Evolutionary conservation across 345 rosid species (phyloP).

Genomic region (Bretschneidera sinensis): DNA sequence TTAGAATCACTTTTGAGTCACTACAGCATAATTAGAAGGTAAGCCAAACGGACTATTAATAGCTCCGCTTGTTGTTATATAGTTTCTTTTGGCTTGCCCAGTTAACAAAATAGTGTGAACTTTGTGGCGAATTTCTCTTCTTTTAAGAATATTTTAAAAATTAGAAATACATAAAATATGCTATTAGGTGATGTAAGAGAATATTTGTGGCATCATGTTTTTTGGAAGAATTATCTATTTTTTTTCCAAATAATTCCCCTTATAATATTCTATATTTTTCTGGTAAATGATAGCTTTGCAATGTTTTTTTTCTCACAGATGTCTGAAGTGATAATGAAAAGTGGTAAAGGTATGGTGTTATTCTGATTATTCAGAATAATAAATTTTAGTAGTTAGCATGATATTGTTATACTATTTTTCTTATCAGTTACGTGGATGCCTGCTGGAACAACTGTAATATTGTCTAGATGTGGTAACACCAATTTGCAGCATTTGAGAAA

Average conservation of each 20-base stretch:
- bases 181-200: not conserved
- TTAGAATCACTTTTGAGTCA: too few species aligned
- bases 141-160: too few species aligned
- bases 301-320: conserved; percentile 37
- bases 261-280: conserved; percentile 2
- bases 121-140: not conserved
- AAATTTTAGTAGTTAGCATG: not conserved
- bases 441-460: conserved; percentile 11
- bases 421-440: not conserved
- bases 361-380: not conserved
- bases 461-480: conserved; percentile 12
- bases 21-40: too few species aligned
- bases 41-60: too few species aligned
- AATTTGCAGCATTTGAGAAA: conserved; percentile 40
- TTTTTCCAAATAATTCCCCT: too few species aligned
- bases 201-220: not conserved
- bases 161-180: too few species aligned
- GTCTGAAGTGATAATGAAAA: conserved; percentile 56
- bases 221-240: too few species aligned
- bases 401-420: not conserved
- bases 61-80: not conserved
- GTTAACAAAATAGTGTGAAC: not conserved
- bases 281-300: conserved; percentile 7
- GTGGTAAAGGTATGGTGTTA: conserved; percentile 48
- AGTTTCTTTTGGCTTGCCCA: not conserved